Conservation (phyloP, 371 early-diverging fungal genomes). For the Mucor mucedo region DNA sequence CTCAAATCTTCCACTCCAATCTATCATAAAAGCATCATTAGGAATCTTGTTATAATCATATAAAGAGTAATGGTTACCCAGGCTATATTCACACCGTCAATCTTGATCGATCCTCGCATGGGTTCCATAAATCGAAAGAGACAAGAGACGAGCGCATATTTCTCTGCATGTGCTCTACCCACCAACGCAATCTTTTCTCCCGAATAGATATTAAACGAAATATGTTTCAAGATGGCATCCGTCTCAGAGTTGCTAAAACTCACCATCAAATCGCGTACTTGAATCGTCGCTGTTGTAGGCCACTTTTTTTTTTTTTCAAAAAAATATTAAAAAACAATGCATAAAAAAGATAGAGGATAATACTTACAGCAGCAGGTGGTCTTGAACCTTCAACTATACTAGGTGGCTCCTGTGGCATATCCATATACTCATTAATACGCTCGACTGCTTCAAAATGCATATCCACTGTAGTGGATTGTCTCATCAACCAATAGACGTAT, state of each 20-base stretch:
- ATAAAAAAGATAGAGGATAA: too few species aligned
- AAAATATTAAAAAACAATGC: too few species aligned
- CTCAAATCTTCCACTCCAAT: slow-evolving; percentile 77
- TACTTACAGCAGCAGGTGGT: slow-evolving; percentile 62
- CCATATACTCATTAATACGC: slow-evolving; percentile 76
- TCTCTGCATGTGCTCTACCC: slow-evolving; percentile 81
- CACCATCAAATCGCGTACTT: slow-evolving; percentile 60
- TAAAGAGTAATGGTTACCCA: slow-evolving; percentile 35
- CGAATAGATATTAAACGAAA: slow-evolving; percentile 61
- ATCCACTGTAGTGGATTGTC: slow-evolving; percentile 81
- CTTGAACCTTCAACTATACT: slow-evolving; percentile 56
- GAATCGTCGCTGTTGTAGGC: slow-evolving; percentile 76
- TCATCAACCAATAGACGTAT: slow-evolving; percentile 78
- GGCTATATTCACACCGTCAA: slow-evolving; percentile 81
- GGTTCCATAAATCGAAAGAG: slow-evolving; percentile 83
- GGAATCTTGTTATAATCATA: neutral
- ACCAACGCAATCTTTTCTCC: slow-evolving; percentile 77
- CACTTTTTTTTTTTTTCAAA: slow-evolving; percentile 46
- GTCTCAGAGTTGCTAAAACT: slow-evolving; percentile 61
- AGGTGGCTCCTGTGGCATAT: slow-evolving; percentile 76
- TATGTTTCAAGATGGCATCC: slow-evolving; percentile 61
- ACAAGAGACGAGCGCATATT: slow-evolving; percentile 69
- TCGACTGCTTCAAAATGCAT: slow-evolving; percentile 88
- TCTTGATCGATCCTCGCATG: slow-evolving; percentile 64
- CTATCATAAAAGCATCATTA: slow-evolving; percentile 6